phyloP scores from a whole-genome alignment of 352 stramenopile species.

The Globisporangium cederbergense region DNA sequence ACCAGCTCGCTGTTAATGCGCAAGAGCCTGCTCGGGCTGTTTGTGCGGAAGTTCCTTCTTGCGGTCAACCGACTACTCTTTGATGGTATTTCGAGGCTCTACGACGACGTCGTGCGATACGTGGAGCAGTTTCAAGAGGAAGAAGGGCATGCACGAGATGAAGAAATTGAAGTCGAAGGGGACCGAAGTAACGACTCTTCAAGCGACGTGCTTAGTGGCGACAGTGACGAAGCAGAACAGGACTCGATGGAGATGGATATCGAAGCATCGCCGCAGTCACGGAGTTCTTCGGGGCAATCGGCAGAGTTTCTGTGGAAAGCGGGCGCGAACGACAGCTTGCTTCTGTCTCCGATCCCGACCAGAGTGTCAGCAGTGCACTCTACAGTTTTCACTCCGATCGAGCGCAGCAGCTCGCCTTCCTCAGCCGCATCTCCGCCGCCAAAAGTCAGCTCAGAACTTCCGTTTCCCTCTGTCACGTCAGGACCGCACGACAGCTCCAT shows the following conservation, averaged over 20 bases:
- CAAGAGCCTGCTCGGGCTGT: constrained; percentile 59
- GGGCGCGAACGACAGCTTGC: constrained; percentile 26
- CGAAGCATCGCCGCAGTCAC: constrained; percentile 6
- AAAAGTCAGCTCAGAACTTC: neutral
- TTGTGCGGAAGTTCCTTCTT: constrained; percentile 68
- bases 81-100: constrained; percentile 64
- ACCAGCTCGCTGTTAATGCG: constrained; percentile 46
- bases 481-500: constrained; percentile 27
- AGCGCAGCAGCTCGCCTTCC: constrained; percentile 1
- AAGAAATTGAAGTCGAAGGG: neutral
- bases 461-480: constrained; percentile 5
- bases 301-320: constrained; percentile 30
- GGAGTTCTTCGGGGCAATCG: neutral
- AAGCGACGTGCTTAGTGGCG: constrained; percentile 4
- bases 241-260: constrained; percentile 12
- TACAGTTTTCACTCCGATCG: constrained; percentile 3
- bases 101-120: constrained; percentile 60
- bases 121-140: constrained; percentile 40
- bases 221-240: constrained; percentile 1
- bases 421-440: neutral
- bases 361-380: neutral
- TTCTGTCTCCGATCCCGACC: constrained; percentile 31
- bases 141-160: constrained; percentile 11
- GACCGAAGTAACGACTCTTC: neutral
- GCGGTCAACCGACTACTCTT: constrained; percentile 57